Base-by-base conservation (phyloP, 768 basidiomycete genomes). In the Trametes punicea region DNA sequence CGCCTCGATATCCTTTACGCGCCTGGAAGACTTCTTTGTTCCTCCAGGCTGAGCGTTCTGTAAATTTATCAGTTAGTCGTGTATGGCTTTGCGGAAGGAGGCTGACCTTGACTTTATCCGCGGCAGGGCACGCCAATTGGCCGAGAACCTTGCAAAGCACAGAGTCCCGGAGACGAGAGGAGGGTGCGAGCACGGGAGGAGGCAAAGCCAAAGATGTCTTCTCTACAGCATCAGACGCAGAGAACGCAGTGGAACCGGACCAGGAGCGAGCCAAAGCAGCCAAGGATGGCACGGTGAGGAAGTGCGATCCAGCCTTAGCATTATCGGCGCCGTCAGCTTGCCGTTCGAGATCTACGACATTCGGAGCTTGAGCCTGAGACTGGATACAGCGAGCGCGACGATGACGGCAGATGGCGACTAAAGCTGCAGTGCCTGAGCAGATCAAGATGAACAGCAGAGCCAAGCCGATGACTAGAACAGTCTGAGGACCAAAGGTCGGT, bases 111-210 rank as follows among this genome's bases (percentile, higher is more conserved):
- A 20, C 31, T 10, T 45, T 46, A n/a, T 38, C 39, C 42, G 53
- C 21, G 15, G 45, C 29, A 3, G 58, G 23, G 25, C n/a, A 41
- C 2, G 48, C 9, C 10, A 55, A 21, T 30, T 42, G 48, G n/a
- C 53, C 34, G 10, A 60, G 48, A 31, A 27, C 48, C 27, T 29
- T 50, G 39, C 58, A 55, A 8, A 60, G 34, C n/a, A 60, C 48
- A 21, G 58, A 60, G 53, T 60, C 53, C 53, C 58, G 31, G 7
- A 54, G 46, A 20, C 41, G 51, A 29, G 46, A 59, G 21, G 51
- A 48, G 23, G 46, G 34, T 7, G 30, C 51, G 15, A 57, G 36
- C 1, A 25, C 51, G 20, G 57, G 51, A n/a, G 48, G 27, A n/a
- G 46, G 52, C 1, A 49, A 40, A 16, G 21, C 51, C 9, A 26